Conservation (phyloP, 164 flowering plant genomes). For the Chloranthus sessilifolius region DNA sequence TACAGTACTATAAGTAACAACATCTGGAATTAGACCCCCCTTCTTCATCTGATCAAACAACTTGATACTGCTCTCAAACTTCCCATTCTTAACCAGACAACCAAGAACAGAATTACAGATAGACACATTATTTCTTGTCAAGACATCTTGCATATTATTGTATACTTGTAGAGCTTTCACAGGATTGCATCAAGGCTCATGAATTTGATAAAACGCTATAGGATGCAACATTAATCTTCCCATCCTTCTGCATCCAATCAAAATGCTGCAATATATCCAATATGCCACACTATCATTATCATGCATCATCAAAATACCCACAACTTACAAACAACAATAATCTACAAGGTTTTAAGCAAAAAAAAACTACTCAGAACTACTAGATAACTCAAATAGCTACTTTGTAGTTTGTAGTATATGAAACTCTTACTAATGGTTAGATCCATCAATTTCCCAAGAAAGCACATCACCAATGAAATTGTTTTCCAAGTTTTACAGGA, state of each 20-base stretch:
- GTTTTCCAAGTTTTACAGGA: too few species aligned
- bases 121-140: slow-evolving; percentile 41
- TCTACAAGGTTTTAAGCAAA: background rate
- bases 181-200: slow-evolving; percentile 48
- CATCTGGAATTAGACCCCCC: slow-evolving; percentile 66
- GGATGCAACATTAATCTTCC: slow-evolving; percentile 57
- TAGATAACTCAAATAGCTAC: too few species aligned
- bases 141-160: slow-evolving; percentile 52
- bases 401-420: too few species aligned
- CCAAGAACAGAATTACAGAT: slow-evolving; percentile 78
- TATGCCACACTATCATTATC: background rate
- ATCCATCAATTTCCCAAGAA: too few species aligned
- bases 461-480: too few species aligned
- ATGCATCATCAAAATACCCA: background rate
- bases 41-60: slow-evolving; percentile 81
- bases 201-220: slow-evolving; percentile 77
- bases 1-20: slow-evolving; percentile 82
- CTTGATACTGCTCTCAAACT: slow-evolving; percentile 49
- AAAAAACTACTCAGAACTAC: background rate
- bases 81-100: slow-evolving; percentile 67
- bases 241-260: slow-evolving; percentile 78
- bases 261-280: slow-evolving; percentile 46
- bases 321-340: background rate
- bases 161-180: slow-evolving; percentile 66
- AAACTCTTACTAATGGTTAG: too few species aligned